Conservation (phyloP, 192 early-diverging fungal genomes). For the Backusella parvicylindrica region DNA sequence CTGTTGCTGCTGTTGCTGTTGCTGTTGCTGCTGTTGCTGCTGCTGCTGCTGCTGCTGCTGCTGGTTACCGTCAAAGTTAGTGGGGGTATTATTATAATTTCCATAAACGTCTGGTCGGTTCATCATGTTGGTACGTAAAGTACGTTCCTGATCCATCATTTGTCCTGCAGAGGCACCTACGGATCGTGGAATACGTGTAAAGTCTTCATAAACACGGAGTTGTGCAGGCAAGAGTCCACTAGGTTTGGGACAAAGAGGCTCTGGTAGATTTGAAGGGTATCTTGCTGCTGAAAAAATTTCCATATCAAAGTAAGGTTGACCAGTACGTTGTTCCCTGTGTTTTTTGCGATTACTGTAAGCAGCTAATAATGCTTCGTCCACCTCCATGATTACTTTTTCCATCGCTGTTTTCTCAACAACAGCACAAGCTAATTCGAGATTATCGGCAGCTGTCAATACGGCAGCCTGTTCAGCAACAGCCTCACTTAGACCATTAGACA, state of each 20-base stretch:
- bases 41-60: too few species aligned
- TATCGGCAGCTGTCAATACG: slow-evolving; percentile 83
- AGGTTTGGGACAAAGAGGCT: slow-evolving; percentile 79
- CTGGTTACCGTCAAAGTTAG: neutral
- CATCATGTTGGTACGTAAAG: neutral
- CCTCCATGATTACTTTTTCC: slow-evolving; percentile 93
- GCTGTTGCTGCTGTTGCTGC: too few species aligned
- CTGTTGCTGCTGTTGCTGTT: too few species aligned
- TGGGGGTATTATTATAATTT: neutral
- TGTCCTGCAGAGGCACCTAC: slow-evolving; percentile 10
- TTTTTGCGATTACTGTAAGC: slow-evolving; percentile 76
- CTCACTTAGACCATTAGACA: slow-evolving; percentile 76
- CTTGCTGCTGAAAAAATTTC: slow-evolving; percentile 69
- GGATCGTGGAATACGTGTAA: slow-evolving; percentile 50
- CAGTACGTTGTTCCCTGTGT: slow-evolving; percentile 74
- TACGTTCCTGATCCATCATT: slow-evolving; percentile 1
- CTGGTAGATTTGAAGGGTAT: slow-evolving; percentile 85
- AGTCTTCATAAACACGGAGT: slow-evolving; percentile 86
- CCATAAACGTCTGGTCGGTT: neutral
- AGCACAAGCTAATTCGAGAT: slow-evolving; percentile 91
- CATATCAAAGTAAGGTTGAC: slow-evolving; percentile 90
- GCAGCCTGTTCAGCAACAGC: slow-evolving; percentile 81
- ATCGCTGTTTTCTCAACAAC: slow-evolving; percentile 95
- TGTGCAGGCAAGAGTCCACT: slow-evolving; percentile 77
- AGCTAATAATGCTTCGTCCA: slow-evolving; percentile 76